Evolutionary conservation across 306 rosid genomes (phyloP).

Genomic region (Vicia sativa): DNA sequence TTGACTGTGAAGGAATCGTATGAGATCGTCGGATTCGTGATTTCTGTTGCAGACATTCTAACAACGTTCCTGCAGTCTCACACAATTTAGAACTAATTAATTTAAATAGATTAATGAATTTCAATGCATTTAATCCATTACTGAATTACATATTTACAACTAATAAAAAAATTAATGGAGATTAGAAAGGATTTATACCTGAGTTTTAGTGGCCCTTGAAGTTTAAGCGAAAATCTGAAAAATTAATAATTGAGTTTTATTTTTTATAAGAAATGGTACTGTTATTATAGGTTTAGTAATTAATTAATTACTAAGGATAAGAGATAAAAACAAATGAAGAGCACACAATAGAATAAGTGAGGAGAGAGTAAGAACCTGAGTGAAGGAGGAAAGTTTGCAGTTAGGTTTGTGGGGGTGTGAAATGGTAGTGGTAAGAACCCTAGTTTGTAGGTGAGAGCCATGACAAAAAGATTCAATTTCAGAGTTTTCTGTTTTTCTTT

Average conservation of each 20-base stretch:
- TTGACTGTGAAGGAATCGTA: constrained; percentile 53
- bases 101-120: too few species aligned
- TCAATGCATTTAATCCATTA: too few species aligned
- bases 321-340: neutral
- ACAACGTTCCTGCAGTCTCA: constrained; percentile 46
- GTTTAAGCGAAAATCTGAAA: constrained; percentile 34
- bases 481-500: neutral
- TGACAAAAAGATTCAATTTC: neutral
- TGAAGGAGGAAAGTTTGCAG: neutral
- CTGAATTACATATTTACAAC: too few species aligned
- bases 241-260: neutral
- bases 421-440: constrained; percentile 13
- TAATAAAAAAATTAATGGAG: too few species aligned
- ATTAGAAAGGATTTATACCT: constrained; percentile 24
- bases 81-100: constrained; percentile 29
- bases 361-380: constrained; percentile 21
- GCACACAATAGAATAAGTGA: neutral
- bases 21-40: constrained; percentile 42
- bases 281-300: too few species aligned
- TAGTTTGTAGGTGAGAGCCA: constrained; percentile 29
- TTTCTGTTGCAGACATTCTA: constrained; percentile 57
- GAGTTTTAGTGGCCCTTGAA: constrained; percentile 23
- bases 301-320: neutral
- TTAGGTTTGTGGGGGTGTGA: constrained; percentile 10
- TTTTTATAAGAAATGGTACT: too few species aligned